A percentile compares a stretch with the other conserved stretches of the same genome.
These are phyloP conservation scores for Berberis vulgaris DNA, from an alignment of 164 flowering plant genomes.

Conservation along the genomic window DNA sequence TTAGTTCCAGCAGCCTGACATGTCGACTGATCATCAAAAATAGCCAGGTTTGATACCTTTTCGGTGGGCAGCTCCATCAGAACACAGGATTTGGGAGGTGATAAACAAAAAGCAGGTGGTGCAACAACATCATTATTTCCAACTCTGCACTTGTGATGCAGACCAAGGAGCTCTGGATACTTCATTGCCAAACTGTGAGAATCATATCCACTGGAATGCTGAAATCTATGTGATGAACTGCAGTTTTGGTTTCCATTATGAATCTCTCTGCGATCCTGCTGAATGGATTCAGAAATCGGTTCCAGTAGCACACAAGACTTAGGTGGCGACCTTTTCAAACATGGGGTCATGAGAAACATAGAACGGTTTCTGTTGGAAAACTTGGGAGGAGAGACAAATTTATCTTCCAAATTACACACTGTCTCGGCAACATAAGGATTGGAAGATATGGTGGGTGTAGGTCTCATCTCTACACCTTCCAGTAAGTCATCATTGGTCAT, in stretches of 20 bases:
- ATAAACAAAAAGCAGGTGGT: conserved; percentile 53
- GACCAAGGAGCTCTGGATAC: conserved; percentile 52
- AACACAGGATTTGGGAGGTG: conserved; percentile 85
- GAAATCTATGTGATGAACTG: conserved; percentile 19
- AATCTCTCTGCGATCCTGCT: conserved; percentile 8
- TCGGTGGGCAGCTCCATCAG: conserved; percentile 49
- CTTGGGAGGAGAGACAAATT: conserved; percentile 25
- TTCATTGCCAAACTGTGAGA: conserved; percentile 37
- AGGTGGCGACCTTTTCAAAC: conserved; percentile 67
- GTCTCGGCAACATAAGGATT: conserved; percentile 7
- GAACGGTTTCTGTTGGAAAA: conserved; percentile 22
- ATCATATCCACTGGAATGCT: conserved; percentile 26
- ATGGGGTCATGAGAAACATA: conserved; percentile 53
- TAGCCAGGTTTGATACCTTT: neutral
- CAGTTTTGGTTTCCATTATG: conserved; percentile 42
- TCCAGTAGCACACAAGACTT: conserved; percentile 76
- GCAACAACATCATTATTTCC: conserved; percentile 32
- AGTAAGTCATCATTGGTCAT: conserved; percentile 23
- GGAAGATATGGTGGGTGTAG: conserved; percentile 16
- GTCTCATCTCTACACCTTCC: conserved; percentile 18
- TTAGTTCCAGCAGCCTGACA: neutral
- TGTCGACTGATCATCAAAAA: too few relatives aligned
- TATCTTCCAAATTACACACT: conserved; percentile 6
- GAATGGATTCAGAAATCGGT: conserved; percentile 38
- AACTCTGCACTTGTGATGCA: conserved; percentile 20